Evolutionary conservation across 352 stramenopile genomes (phyloP).

Genomic region (Globisporangium paroecandrum): DNA sequence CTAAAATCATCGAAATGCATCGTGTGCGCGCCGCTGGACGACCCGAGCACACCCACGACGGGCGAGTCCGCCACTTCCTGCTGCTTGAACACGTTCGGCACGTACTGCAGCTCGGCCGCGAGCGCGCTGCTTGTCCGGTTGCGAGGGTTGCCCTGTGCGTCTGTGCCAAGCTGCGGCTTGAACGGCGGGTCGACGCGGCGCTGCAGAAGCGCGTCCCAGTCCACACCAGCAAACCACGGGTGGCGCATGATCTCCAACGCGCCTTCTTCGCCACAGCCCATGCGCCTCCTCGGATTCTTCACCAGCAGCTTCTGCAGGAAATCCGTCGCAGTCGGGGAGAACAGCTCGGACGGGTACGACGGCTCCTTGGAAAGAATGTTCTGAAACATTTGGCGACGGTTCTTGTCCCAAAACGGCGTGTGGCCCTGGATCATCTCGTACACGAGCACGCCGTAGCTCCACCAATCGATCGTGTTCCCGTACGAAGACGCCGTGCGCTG

Average conservation of each 20-base stretch:
- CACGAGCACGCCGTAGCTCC: constrained; percentile 80
- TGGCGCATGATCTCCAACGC: constrained; percentile 81
- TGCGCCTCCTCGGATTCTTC: constrained; percentile 62
- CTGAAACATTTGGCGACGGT: constrained; percentile 83
- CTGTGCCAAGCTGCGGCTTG: constrained; percentile 41
- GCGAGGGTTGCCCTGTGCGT: constrained; percentile 25
- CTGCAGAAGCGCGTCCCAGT: constrained; percentile 76
- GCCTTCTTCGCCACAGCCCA: constrained; percentile 61
- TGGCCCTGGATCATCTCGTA: constrained; percentile 88
- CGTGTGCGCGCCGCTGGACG: constrained; percentile 47
- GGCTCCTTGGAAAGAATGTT: constrained; percentile 79
- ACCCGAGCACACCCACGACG: constrained; percentile 54
- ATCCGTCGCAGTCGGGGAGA: constrained; percentile 62
- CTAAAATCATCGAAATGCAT: constrained; percentile 89
- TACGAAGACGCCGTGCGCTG: constrained; percentile 74
- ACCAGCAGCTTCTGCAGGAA: constrained; percentile 68
- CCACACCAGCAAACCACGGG: constrained; percentile 70
- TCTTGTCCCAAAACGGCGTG: constrained; percentile 84
- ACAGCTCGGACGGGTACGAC: constrained; percentile 52
- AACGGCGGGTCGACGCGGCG: constrained; percentile 68
- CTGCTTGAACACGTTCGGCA: constrained; percentile 78
- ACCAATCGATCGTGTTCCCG: constrained; percentile 87
- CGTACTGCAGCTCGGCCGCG: constrained; percentile 68
- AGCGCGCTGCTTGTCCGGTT: constrained; percentile 45
- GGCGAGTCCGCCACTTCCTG: constrained; percentile 82